Percentiles rank a stretch among this genome's conserved stretches.
These are phyloP conservation scores for Flaveria robusta DNA, from an alignment of 129 eudicot genomes.

Conservation along the genomic window DNA sequence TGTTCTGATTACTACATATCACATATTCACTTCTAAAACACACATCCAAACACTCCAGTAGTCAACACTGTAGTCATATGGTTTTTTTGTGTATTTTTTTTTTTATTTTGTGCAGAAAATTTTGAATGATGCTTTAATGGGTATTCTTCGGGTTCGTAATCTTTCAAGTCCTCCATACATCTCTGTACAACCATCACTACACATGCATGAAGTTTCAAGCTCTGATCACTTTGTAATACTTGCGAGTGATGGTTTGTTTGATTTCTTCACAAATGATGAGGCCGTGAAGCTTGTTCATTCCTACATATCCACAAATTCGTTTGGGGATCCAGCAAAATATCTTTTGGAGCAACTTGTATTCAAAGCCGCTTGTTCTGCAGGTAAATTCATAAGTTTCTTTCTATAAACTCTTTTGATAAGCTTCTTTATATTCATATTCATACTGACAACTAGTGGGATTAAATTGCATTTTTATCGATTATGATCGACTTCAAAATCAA, in stretches of 20 bases:
- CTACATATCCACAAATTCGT: constrained; percentile 57
- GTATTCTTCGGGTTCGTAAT: constrained; percentile 88
- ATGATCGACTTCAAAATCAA: background rate
- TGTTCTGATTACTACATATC: background rate
- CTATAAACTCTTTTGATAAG: background rate
- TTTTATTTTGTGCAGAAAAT: constrained; percentile 55
- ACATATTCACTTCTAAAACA: background rate
- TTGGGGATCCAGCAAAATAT: constrained; percentile 90
- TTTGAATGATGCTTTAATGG: constrained; percentile 97
- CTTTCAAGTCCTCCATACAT: constrained; percentile 92
- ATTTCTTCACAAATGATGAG: constrained; percentile 89
- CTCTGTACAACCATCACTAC: constrained; percentile 66
- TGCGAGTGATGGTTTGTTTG: constrained; percentile 93
- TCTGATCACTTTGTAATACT: constrained; percentile 85
- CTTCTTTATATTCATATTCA: too few relatives aligned
- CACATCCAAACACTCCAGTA: background rate
- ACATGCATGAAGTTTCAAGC: constrained; percentile 66
- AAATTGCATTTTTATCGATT: background rate
- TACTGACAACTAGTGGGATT: background rate
- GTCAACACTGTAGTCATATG: background rate
- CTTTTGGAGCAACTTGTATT: constrained; percentile 82
- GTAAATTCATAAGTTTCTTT: constrained; percentile 33
- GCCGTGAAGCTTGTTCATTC: constrained; percentile 71
- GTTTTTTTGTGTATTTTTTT: background rate
- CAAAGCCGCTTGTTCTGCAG: constrained; percentile 95